phyloP scores from a whole-genome alignment of 805 yeast species.

The Candida piceae region DNA sequence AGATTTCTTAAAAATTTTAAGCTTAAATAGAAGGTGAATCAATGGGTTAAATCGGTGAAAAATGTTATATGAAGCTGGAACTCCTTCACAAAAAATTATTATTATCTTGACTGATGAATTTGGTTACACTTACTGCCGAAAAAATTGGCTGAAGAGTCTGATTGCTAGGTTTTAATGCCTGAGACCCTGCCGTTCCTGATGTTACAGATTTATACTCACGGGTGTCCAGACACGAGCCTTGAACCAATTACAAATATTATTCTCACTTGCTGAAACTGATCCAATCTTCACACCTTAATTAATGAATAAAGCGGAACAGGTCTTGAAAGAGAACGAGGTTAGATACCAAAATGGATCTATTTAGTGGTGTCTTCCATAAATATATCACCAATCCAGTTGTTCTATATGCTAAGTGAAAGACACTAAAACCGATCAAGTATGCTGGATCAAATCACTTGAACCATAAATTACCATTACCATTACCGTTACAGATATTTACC shows the following conservation, averaged over 20 bases:
- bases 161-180: conserved; percentile 67
- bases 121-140: conserved; percentile 69
- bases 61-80: conserved; percentile 48
- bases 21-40: conserved; percentile 43
- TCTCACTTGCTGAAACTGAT: conserved; percentile 75
- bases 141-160: conserved; percentile 47
- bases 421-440: conserved; percentile 44
- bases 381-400: conserved; percentile 50
- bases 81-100: conserved; percentile 41
- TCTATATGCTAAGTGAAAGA: conserved; percentile 64
- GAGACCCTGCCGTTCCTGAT: conserved; percentile 49
- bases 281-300: conserved; percentile 54
- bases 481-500: too few relatives aligned
- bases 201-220: conserved; percentile 35
- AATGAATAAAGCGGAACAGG: conserved; percentile 57
- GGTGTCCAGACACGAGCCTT: too few relatives aligned
- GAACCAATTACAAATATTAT: conserved; percentile 48
- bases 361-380: conserved; percentile 68
- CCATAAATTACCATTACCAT: too few relatives aligned
- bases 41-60: conserved; percentile 35
- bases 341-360: conserved; percentile 58
- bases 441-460: conserved; percentile 26
- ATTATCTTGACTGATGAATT: conserved; percentile 66
- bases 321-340: conserved; percentile 40
- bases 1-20: too few relatives aligned